A percentile compares a stretch with the other conserved stretches of the same genome.
phyloP scores from a whole-genome alignment of 2,329 filamentous ascomycete genomes.

The Hymenoscyphus albidus region DNA sequence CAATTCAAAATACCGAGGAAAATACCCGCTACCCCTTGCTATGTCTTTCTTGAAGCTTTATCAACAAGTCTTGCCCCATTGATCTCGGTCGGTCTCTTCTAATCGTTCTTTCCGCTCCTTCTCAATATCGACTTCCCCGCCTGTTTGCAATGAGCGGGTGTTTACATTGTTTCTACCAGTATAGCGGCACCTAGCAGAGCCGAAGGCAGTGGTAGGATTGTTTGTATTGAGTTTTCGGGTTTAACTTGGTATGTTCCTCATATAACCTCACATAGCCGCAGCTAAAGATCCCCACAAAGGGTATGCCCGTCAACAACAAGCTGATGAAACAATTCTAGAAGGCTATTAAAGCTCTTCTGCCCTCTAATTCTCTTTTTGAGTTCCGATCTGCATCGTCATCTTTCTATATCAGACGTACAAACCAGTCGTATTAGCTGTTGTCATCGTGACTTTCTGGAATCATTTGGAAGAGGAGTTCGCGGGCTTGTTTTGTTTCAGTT shows the following conservation, averaged over 20 bases:
- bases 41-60: background rate
- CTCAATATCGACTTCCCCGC: background rate
- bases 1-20: background rate
- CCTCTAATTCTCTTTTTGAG: background rate
- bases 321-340: conserved; percentile 2
- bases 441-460: background rate
- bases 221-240: conserved; percentile 8
- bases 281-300: background rate
- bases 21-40: background rate
- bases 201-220: conserved; percentile 7
- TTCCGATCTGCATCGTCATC: background rate
- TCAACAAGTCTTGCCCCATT: background rate
- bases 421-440: background rate
- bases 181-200: background rate
- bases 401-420: background rate
- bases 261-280: conserved; percentile 1
- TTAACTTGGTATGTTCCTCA: conserved; percentile 8
- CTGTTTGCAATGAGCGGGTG: conserved; percentile 8
- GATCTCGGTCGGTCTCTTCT: background rate
- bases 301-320: background rate
- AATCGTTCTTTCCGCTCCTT: background rate
- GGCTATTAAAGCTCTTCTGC: background rate
- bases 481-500: background rate
- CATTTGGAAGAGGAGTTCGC: background rate
- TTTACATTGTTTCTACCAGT: conserved; percentile 12